These are phyloP conservation scores for Flaveria trinervia DNA, from an alignment of 129 eudicot species.

Conservation along the genomic window DNA sequence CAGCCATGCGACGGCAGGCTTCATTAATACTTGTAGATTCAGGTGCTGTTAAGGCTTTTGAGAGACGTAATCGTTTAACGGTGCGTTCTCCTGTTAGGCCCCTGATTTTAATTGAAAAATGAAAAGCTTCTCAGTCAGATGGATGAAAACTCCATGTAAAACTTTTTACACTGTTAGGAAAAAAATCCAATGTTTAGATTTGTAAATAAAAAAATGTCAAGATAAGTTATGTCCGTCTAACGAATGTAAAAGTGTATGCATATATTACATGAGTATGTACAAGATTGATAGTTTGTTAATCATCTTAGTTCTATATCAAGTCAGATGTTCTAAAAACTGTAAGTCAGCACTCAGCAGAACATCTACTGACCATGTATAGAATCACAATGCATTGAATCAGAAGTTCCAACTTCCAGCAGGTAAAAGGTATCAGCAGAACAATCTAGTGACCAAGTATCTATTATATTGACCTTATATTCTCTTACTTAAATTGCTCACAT, in stretches of 20 bases:
- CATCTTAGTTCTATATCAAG: neutral
- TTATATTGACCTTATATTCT: neutral
- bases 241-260: neutral
- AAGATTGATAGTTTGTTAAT: neutral
- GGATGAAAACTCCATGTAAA: neutral
- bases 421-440: neutral
- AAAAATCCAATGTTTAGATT: neutral
- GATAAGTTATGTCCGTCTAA: neutral
- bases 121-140: neutral
- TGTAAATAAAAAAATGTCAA: neutral
- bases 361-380: neutral
- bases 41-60: conserved; percentile 92
- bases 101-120: conserved; percentile 41
- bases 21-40: conserved; percentile 81
- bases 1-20: conserved; percentile 96
- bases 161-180: neutral
- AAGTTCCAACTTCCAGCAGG: neutral
- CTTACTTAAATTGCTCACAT: neutral
- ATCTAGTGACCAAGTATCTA: neutral
- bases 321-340: neutral
- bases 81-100: conserved; percentile 91
- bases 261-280: neutral
- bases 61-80: conserved; percentile 89
- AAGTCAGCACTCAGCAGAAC: neutral
- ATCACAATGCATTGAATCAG: neutral